Conservation (phyloP, 2,329 filamentous ascomycete species). For the Fusarium pseudocircinatum region DNA sequence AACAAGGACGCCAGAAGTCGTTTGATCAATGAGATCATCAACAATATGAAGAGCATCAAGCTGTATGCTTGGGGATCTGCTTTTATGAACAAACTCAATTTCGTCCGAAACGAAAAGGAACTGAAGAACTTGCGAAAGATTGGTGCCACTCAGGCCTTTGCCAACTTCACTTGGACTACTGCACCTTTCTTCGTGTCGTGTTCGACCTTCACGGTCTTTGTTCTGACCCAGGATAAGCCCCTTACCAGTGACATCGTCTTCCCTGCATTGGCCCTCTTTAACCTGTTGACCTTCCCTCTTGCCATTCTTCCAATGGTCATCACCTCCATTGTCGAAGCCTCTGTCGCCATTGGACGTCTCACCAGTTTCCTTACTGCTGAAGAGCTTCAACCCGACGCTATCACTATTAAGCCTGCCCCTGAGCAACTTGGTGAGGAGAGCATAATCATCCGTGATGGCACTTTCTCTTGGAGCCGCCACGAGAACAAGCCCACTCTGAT, state of each 20-base stretch:
- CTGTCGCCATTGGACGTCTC: conserved; percentile 88
- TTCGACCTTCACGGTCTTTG: conserved; percentile 94
- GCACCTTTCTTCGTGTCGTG: conserved; percentile 98
- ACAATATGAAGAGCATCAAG: conserved; percentile 99
- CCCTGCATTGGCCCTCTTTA: conserved; percentile 91
- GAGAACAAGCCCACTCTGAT: conserved; percentile 76
- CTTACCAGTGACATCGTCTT: conserved; percentile 96
- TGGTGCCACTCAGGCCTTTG: conserved; percentile 89
- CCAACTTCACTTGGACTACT: conserved; percentile 98
- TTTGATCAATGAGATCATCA: conserved; percentile 96
- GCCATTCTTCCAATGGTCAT: conserved; percentile 98
- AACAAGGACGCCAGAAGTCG: conserved; percentile 96
- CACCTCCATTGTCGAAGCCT: conserved; percentile 92
- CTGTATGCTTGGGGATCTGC: conserved; percentile 97
- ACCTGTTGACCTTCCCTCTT: conserved; percentile 93
- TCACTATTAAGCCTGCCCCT: conserved; percentile 74
- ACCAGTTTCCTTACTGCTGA: conserved; percentile 87
- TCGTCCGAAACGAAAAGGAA: conserved; percentile 94
- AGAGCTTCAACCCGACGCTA: conserved; percentile 87
- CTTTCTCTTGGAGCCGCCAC: conserved; percentile 94
- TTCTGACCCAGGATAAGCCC: conserved; percentile 81
- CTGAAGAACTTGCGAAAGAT: conserved; percentile 96
- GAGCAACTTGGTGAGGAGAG: conserved; percentile 85
- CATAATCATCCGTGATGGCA: conserved; percentile 82
- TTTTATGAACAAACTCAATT: conserved; percentile 97